Conservation (phyloP, 2,329 filamentous ascomycete genomes). For the Bipolaris oryzae region DNA sequence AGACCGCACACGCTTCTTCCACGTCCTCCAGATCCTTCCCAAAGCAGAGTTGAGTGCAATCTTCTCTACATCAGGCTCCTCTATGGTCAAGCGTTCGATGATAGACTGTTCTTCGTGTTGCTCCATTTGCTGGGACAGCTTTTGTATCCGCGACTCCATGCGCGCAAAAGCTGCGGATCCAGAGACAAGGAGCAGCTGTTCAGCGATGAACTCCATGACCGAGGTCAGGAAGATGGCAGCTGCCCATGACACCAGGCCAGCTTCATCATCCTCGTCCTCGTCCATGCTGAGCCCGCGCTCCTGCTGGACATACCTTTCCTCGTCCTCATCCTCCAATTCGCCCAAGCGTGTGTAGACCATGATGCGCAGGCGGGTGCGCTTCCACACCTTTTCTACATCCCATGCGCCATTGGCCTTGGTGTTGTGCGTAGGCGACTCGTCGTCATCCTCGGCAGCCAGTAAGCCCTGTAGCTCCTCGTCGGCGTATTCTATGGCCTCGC, state of each 20-base stretch:
- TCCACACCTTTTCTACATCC: conserved; percentile 94
- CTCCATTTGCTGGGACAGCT: conserved; percentile 33
- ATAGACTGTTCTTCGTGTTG: conserved; percentile 60
- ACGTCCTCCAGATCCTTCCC: conserved; percentile 89
- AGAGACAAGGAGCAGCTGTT: conserved; percentile 85
- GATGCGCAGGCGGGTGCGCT: conserved; percentile 86
- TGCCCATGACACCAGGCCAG: conserved; percentile 74
- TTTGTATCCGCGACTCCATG: conserved; percentile 50
- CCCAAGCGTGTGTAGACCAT: conserved; percentile 98
- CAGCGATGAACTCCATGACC: conserved; percentile 90
- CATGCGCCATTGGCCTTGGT: conserved; percentile 63
- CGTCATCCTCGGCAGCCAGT: conserved; percentile 73
- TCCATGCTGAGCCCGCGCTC: conserved; percentile 68
- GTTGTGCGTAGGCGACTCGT: conserved; percentile 39
- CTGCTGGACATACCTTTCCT: conserved; percentile 84
- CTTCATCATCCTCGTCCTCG: conserved; percentile 44
- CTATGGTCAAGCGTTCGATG: conserved; percentile 75
- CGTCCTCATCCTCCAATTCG: conserved; percentile 97
- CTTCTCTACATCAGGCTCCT: conserved; percentile 91
- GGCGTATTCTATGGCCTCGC: conserved; percentile 79
- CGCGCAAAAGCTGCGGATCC: conserved; percentile 82
- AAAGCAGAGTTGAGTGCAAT: conserved; percentile 87
- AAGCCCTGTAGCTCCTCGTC: conserved; percentile 90
- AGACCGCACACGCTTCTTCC: conserved; percentile 80
- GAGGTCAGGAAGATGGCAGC: conserved; percentile 96